Conservation (phyloP, 179 eudicot species). For the Dionaea muscipula region DNA sequence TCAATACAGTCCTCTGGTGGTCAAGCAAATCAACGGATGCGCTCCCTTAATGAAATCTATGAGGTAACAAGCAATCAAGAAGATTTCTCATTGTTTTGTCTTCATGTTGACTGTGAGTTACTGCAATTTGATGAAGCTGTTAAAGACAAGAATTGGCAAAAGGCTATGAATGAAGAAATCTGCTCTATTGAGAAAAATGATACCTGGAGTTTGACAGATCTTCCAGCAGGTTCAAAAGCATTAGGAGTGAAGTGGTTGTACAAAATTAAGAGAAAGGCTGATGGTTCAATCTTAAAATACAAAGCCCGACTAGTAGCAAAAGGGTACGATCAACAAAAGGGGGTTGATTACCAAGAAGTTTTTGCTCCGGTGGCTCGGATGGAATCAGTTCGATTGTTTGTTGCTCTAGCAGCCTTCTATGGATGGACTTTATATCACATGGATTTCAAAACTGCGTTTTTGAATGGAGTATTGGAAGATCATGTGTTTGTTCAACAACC, state of each 20-base stretch:
- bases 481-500: conserved; percentile 6
- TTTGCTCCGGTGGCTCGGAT: too few relatives aligned
- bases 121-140: background rate
- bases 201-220: background rate
- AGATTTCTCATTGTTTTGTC: too few relatives aligned
- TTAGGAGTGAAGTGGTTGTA: background rate
- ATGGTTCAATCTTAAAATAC: background rate
- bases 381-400: background rate
- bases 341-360: too few relatives aligned
- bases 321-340: background rate
- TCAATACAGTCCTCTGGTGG: background rate
- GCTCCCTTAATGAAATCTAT: background rate
- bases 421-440: background rate
- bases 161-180: too few relatives aligned
- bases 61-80: background rate
- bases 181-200: background rate
- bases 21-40: background rate
- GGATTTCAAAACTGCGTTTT: too few relatives aligned
- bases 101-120: background rate
- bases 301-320: background rate
- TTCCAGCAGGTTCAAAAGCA: background rate
- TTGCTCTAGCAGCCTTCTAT: background rate
- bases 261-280: background rate
- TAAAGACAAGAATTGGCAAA: background rate
- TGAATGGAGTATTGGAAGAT: background rate